phyloP scores from a whole-genome alignment of 129 eudicot genomes.

The Oenanthe sinensis region DNA sequence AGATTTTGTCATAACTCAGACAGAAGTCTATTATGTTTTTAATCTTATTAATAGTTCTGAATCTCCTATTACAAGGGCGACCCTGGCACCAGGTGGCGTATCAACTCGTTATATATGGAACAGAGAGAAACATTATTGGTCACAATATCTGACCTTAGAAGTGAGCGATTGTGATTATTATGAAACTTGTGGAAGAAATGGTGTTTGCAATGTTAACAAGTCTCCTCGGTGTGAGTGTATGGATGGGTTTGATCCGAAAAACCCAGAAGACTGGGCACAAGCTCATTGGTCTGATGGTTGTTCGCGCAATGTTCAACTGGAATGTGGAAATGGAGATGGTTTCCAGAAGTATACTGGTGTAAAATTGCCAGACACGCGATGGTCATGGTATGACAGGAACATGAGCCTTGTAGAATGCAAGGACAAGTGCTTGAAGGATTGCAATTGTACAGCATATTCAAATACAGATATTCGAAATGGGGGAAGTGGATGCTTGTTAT shows the following conservation, averaged over 20 bases:
- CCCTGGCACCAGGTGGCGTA: neutral
- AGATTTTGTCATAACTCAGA: neutral
- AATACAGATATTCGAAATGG: neutral
- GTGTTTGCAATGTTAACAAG: constrained; percentile 1
- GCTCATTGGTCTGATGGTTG: constrained; percentile 23
- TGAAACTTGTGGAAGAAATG: constrained; percentile 14
- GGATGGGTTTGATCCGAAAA: constrained; percentile 6
- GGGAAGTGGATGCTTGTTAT: constrained; percentile 11
- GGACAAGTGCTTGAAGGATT: constrained; percentile 13
- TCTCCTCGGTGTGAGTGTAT: constrained; percentile 11
- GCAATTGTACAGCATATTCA: constrained; percentile 14
- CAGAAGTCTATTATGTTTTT: constrained; percentile 7
- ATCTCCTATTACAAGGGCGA: neutral
- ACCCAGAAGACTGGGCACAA: constrained; percentile 4
- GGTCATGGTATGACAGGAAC: neutral
- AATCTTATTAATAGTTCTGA: constrained; percentile 4
- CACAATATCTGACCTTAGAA: neutral
- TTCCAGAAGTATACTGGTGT: neutral
- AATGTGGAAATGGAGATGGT: constrained; percentile 13
- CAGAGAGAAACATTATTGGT: neutral
- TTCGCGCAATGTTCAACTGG: neutral
- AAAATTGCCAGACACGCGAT: constrained; percentile 17
- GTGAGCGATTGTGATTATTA: constrained; percentile 4
- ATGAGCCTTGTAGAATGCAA: constrained; percentile 2
- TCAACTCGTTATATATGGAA: neutral